Base-by-base conservation (phyloP, 345 rosid genomes). In the Euphorbia lathyris region DNA sequence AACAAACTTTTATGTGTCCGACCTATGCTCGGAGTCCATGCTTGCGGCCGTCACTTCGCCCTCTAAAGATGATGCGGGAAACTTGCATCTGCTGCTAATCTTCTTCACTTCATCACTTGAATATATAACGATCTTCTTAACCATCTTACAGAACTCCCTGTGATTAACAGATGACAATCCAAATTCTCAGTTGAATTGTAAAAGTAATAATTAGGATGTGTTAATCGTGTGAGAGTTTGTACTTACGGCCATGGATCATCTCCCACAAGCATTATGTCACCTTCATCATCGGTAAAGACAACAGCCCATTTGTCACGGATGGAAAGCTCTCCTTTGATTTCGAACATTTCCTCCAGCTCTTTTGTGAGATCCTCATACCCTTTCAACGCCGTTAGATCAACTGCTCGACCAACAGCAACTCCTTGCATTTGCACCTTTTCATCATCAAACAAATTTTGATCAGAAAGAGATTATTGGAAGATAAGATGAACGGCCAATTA, bases 161-260 rank as follows among this genome's bases (percentile, higher is more conserved):
- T 80, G 75, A 40, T 56, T 30, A 52, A 67, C 7, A 32, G 32
- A 67, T 57, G 13, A 40, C 38, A 43, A 57, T 13, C 5, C 38
- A 22, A 34, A 65, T 32, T 66, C 43, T n/a, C 66, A 43, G 19
- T 38, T 25, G 12, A 38, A 43, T 7, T 36, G 23, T 10, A 40
- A 43, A 22, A 19, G 25, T 62, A 1, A 63, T 12, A 50, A 12
- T 45, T 45, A 13, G 16, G 5, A 51, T 16, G 69, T 22, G 47
- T 8, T 58, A 8, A 32, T 20, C 7, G 26, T 40, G 56, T 19
- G 23, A 51, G 22, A 51, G 17, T 51, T 68, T 32, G 38, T 48
- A 80, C 98, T 88, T 88, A 94, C 98, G 27, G 77, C 98, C 98
- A 94, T 29, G 97, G 98, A 77, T 94, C 93, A 45, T 94, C 98